A percentile compares a stretch with the other conserved stretches of the same genome.
Conservation (phyloP, 73 alveolate species). For the Paramecium primaurelia region DNA sequence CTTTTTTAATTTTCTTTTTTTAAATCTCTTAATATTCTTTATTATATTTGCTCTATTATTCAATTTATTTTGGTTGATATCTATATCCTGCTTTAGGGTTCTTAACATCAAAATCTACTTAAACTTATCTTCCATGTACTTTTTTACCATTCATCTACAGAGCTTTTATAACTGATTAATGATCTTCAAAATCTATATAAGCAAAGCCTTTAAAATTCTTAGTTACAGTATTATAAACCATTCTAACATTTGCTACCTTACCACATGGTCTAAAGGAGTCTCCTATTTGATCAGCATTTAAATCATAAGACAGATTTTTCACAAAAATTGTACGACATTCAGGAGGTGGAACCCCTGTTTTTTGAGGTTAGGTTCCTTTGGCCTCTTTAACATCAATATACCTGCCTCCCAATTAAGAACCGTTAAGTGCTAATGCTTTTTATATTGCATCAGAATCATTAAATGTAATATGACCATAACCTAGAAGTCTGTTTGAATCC, state of each 20-base stretch:
- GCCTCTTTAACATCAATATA: slow-evolving; percentile 79
- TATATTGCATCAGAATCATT: slow-evolving; percentile 56
- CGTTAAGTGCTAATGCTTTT: slow-evolving; percentile 69
- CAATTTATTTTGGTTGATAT: not conserved
- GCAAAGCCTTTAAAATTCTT: slow-evolving; percentile 89
- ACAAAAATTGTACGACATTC: slow-evolving; percentile 87
- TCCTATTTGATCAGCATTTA: slow-evolving; percentile 90
- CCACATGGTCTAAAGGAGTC: slow-evolving; percentile 89
- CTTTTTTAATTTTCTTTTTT: slow-evolving; percentile 15
- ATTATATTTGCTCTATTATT: not conserved
- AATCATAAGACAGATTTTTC: slow-evolving; percentile 84
- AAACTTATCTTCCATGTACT: slow-evolving; percentile 79
- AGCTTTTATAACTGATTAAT: slow-evolving; percentile 75
- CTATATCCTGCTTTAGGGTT: slow-evolving; percentile 84
- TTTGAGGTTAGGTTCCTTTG: slow-evolving; percentile 50
- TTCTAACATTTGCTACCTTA: slow-evolving; percentile 76
- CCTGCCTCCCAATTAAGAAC: slow-evolving; percentile 75
- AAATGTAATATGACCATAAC: slow-evolving; percentile 86
- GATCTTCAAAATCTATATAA: slow-evolving; percentile 79
- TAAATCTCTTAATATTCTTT: not conserved
- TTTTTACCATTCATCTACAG: slow-evolving; percentile 85
- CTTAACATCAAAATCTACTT: slow-evolving; percentile 79
- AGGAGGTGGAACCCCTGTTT: slow-evolving; percentile 73
- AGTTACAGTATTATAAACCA: slow-evolving; percentile 78
- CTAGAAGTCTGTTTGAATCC: slow-evolving; percentile 90